phyloP scores from a whole-genome alignment of 2,329 filamentous ascomycete species.

The Aspergillus persii region DNA sequence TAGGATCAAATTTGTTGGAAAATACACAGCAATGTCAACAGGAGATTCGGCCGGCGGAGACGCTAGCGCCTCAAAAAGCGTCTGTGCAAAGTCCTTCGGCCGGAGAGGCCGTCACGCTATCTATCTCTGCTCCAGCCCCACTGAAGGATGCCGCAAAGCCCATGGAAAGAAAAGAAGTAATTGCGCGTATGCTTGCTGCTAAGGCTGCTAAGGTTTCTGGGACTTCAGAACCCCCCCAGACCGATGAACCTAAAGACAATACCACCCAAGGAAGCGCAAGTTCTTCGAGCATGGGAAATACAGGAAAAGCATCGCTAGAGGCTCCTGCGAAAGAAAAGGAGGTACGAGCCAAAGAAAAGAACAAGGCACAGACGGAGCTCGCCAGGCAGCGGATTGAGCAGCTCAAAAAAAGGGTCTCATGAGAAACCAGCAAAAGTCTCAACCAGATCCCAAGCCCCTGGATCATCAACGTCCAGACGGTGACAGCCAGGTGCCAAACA shows the following conservation, averaged over 20 bases:
- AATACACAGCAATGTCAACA: not conserved
- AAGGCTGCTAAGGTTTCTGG: slow-evolving; percentile 58
- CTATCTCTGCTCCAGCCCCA: slow-evolving; percentile 7
- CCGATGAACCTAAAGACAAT: slow-evolving; percentile 12
- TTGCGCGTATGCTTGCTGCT: slow-evolving; percentile 71
- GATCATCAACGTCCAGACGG: slow-evolving; percentile 9
- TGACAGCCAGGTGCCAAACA: slow-evolving; percentile 1
- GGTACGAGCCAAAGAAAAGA: slow-evolving; percentile 42
- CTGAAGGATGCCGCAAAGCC: slow-evolving; percentile 36
- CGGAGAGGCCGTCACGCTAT: not conserved
- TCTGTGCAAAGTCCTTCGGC: not conserved
- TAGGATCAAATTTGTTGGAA: not conserved
- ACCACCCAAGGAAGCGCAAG: slow-evolving; percentile 6
- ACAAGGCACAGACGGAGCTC: slow-evolving; percentile 69
- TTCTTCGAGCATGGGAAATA: slow-evolving; percentile 6
- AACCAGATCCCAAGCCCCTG: slow-evolving; percentile 8
- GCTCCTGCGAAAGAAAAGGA: slow-evolving; percentile 24
- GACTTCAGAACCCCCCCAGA: slow-evolving; percentile 9
- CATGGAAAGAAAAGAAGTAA: slow-evolving; percentile 71
- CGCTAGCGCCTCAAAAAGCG: not conserved
- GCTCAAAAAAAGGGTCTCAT: slow-evolving; percentile 56
- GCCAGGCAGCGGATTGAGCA: slow-evolving; percentile 77
- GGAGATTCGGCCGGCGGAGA: too few relatives aligned
- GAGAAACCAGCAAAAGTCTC: slow-evolving; percentile 35
- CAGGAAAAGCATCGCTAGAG: slow-evolving; percentile 9